Evolutionary conservation across 495 filamentous ascomycete genomes (phyloP).

Genomic region (Talaromyces ruber): DNA sequence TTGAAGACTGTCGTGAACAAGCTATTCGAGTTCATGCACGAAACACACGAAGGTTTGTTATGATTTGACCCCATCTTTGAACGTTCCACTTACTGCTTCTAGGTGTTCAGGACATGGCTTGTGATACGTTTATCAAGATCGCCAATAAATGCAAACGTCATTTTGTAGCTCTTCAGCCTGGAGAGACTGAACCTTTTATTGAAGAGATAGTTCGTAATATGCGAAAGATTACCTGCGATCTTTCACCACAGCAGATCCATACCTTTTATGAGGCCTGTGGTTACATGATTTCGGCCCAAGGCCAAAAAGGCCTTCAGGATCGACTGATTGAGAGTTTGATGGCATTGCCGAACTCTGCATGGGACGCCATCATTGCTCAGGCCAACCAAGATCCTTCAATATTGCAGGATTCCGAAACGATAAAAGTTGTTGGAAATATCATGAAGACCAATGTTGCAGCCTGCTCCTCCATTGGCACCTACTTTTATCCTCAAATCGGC

Average conservation of each 20-base stretch:
- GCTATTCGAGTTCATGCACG: constrained; percentile 99
- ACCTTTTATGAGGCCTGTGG: constrained; percentile 99
- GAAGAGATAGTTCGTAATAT: constrained; percentile 96
- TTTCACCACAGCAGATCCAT: constrained; percentile 94
- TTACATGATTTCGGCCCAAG: constrained; percentile 98
- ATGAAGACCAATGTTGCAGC: constrained; percentile 99
- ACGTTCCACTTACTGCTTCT: constrained; percentile 19
- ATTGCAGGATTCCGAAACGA: constrained; percentile 84
- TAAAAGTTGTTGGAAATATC: constrained; percentile 97
- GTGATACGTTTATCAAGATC: constrained; percentile 99
- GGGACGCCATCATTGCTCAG: constrained; percentile 84
- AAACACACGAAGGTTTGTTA: constrained; percentile 84
- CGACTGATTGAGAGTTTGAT: constrained; percentile 87
- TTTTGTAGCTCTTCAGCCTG: constrained; percentile 92
- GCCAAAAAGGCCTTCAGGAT: constrained; percentile 85
- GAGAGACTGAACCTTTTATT: constrained; percentile 92
- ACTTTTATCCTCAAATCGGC: constrained; percentile 99
- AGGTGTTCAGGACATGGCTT: constrained; percentile 99
- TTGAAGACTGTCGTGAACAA: constrained; percentile 99
- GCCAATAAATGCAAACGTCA: constrained; percentile 96
- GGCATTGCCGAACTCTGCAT: constrained; percentile 84
- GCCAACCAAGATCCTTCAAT: constrained; percentile 75
- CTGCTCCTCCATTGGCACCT: constrained; percentile 88
- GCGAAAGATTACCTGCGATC: constrained; percentile 87
- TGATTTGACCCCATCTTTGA: background rate